Conservation (phyloP, 768 basidiomycete genomes). For the Amanita inopinata region DNA sequence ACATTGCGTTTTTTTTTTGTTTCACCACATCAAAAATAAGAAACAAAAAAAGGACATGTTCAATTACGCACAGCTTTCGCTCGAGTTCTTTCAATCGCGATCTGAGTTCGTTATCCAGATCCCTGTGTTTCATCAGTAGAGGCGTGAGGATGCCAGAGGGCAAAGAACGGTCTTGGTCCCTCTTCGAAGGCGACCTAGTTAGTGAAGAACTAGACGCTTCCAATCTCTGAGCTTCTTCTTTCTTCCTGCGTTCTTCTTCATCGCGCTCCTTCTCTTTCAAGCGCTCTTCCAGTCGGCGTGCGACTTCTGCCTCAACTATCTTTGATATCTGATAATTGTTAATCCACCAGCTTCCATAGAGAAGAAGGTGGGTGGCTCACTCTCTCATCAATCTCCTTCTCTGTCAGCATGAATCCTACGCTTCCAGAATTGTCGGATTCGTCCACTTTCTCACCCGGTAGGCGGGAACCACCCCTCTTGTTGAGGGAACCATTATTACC, state of each 20-base stretch:
- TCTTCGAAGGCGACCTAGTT: conserved; percentile 26
- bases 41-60: conserved; percentile 1
- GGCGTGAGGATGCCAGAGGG: conserved; percentile 51
- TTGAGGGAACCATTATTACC: conserved; percentile 11
- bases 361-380: conserved; percentile 27
- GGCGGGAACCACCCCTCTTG: neutral
- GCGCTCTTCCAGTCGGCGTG: conserved; percentile 48
- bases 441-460: conserved; percentile 11
- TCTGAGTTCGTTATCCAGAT: conserved; percentile 60
- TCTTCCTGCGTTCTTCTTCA: conserved; percentile 25
- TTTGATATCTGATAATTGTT: conserved; percentile 45
- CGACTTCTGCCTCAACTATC: conserved; percentile 68
- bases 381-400: conserved; percentile 68
- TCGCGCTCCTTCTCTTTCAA: conserved; percentile 30
- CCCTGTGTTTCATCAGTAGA: conserved; percentile 52
- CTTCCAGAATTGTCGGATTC: conserved; percentile 24
- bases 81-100: conserved; percentile 59
- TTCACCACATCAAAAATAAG: no score
- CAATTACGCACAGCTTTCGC: conserved; percentile 52
- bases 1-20: no score
- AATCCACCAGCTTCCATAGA: neutral
- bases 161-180: conserved; percentile 20
- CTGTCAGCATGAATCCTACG: conserved; percentile 37
- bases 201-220: conserved; percentile 18
- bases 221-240: conserved; percentile 21